phyloP scores from a whole-genome alignment of 2,329 filamentous ascomycete species.

The Diaporthe citrichinensis region DNA sequence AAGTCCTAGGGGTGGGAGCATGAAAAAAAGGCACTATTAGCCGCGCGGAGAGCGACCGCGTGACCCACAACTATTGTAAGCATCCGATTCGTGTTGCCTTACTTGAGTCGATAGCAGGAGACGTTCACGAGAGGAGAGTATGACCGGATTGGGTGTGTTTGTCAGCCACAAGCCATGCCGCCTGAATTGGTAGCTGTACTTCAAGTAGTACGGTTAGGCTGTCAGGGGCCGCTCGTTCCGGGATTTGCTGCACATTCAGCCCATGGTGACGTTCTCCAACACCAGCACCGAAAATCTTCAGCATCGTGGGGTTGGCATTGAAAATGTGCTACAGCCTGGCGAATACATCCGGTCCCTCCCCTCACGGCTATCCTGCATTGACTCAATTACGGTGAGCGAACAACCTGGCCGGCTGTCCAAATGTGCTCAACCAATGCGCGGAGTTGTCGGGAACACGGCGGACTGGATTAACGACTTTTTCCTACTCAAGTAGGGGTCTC shows the following conservation, averaged over 20 bases:
- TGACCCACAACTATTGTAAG: conserved; percentile 15
- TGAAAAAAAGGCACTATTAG: conserved; percentile 24
- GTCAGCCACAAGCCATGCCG: conserved; percentile 19
- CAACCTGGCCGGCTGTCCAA: not conserved
- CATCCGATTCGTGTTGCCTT: conserved; percentile 19
- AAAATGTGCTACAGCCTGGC: too few relatives aligned
- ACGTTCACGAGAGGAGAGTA: not conserved
- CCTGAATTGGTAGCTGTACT: not conserved
- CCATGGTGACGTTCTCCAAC: not conserved
- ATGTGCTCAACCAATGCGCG: not conserved
- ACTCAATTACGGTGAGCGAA: not conserved
- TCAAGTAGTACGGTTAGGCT: not conserved
- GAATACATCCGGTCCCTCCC: not conserved
- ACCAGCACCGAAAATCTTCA: not conserved
- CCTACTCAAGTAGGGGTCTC: conserved; percentile 10
- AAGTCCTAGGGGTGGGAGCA: conserved; percentile 16
- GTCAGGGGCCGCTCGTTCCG: conserved; percentile 11
- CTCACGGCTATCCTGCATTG: not conserved
- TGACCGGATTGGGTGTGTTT: not conserved
- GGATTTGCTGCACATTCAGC: not conserved
- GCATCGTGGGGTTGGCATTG: not conserved
- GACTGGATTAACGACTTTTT: not conserved
- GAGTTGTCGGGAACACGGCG: not conserved
- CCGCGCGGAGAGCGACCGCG: conserved; percentile 30
- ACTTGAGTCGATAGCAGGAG: not conserved